Base-by-base conservation (phyloP, 768 basidiomycete species). In the Lactarius sanguifluus region DNA sequence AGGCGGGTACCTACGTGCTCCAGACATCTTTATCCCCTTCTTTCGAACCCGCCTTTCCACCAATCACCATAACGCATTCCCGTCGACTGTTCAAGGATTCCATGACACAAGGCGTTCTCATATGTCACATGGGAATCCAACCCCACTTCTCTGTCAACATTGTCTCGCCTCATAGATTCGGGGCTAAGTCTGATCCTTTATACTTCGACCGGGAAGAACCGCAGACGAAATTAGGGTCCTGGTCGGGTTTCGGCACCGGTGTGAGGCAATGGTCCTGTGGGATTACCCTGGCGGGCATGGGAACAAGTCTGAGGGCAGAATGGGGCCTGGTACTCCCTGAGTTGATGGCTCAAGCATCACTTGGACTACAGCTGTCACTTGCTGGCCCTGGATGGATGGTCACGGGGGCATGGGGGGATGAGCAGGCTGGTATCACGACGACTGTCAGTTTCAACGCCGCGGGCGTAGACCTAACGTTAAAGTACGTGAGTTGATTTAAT, bases 381-480 rank as follows among this genome's bases (percentile, higher is more conserved):
- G 65, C 71, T 18, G 85, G 86, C 25, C 67, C 79, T 41, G 76
- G 76, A 7, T 81, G 79, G 73, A 72, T 79, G 28, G 75, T 81
- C 70, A 77, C 79, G 61, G 79, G 83, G 65, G 76, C 76, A 52
- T 90, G 88, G 87, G 76, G 75, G 25, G 79, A 79, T 59, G 77
- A 81, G 40, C 77, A 73, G 38, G 77, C 74, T 57, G 77, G 81
- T 68, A 75, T 86, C 65, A 77, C 79, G 62, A 80, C 82, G 3
- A 75, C 73, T 32, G 77, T 85, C 45, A 78, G 79, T 52, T 73
- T 85, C 55, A 80, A 78, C 64, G 71, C 78, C 45, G 70, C 76
- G 41, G 86, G 84, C 12, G 81, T 89, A 58, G 75, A 82, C 36
- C 74, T 88, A 66, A 80, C 77, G 72, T 69, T 90, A 61, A 83